Evolutionary conservation across 2,329 filamentous ascomycete genomes (phyloP).

Genomic region (Knufia petricola): DNA sequence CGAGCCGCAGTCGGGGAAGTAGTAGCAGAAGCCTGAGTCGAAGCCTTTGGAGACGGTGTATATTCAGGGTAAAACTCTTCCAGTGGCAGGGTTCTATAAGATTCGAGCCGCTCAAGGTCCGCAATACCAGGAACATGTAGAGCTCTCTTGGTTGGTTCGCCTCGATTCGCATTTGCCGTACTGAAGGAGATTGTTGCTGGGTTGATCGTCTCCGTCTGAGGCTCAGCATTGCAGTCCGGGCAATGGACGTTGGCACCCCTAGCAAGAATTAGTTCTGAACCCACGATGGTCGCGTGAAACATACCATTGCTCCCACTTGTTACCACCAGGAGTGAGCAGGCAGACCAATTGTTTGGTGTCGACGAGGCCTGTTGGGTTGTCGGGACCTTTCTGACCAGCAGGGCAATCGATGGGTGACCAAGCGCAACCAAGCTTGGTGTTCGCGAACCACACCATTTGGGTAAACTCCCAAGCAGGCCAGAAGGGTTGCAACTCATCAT

Average conservation of each 20-base stretch:
- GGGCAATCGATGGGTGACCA: background rate
- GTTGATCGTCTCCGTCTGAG: background rate
- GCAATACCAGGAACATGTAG: background rate
- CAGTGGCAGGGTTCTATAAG: background rate
- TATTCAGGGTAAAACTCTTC: background rate
- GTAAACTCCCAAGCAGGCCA: background rate
- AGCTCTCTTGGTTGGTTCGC: background rate
- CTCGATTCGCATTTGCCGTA: background rate
- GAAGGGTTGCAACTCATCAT: slow-evolving; percentile 4
- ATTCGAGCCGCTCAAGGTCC: background rate
- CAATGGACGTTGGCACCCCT: background rate
- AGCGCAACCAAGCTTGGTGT: background rate
- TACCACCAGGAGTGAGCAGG: background rate
- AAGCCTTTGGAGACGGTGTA: background rate
- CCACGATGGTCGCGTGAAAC: background rate
- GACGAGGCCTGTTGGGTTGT: background rate
- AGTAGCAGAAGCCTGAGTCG: background rate
- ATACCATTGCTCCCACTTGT: slow-evolving; percentile 2
- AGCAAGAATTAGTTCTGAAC: background rate
- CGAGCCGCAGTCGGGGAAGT: too few species aligned
- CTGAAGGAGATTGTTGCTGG: background rate
- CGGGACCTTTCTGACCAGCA: background rate
- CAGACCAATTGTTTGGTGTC: background rate
- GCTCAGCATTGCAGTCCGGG: background rate
- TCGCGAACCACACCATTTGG: background rate